A percentile compares a stretch with the other conserved stretches of the same genome.
Conservation (phyloP, 2,329 filamentous ascomycete species). For the Fusarium verticillioides region DNA sequence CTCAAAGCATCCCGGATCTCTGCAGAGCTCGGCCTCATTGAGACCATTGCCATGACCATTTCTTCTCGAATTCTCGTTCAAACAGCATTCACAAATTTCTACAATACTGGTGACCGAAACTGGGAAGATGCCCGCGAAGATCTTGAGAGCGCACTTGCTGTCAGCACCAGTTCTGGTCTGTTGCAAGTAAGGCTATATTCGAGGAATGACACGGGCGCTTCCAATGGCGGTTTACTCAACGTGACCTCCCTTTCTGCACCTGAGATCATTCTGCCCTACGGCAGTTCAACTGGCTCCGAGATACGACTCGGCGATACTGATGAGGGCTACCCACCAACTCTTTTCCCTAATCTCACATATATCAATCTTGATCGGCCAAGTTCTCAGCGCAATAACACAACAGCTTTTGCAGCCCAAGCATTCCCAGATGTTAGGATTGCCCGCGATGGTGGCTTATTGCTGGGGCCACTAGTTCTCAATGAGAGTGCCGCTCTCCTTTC, state of each 20-base stretch:
- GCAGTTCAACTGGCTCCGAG: constrained; percentile 64
- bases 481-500: constrained; percentile 80
- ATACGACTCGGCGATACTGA: constrained; percentile 70
- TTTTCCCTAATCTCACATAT: constrained; percentile 86
- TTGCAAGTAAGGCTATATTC: constrained; percentile 81
- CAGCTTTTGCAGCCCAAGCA: constrained; percentile 58
- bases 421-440: constrained; percentile 63
- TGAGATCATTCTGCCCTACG: constrained; percentile 71
- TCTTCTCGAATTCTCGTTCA: constrained; percentile 73
- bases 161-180: constrained; percentile 66
- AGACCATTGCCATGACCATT: constrained; percentile 78
- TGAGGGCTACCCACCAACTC: constrained; percentile 74
- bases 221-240: constrained; percentile 68
- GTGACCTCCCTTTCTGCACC: constrained; percentile 64
- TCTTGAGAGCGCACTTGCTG: constrained; percentile 74
- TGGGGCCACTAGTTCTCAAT: constrained; percentile 81
- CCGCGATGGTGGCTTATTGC: constrained; percentile 69
- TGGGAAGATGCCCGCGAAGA: constrained; percentile 73
- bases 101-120: constrained; percentile 60
- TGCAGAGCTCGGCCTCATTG: constrained; percentile 81
- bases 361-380: constrained; percentile 56
- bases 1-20: constrained; percentile 86
- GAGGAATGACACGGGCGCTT: constrained; percentile 68
- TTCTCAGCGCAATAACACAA: constrained; percentile 53
- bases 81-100: constrained; percentile 62